Conservation (phyloP, 2,329 filamentous ascomycete genomes). For the Teratosphaeria viscida region DNA sequence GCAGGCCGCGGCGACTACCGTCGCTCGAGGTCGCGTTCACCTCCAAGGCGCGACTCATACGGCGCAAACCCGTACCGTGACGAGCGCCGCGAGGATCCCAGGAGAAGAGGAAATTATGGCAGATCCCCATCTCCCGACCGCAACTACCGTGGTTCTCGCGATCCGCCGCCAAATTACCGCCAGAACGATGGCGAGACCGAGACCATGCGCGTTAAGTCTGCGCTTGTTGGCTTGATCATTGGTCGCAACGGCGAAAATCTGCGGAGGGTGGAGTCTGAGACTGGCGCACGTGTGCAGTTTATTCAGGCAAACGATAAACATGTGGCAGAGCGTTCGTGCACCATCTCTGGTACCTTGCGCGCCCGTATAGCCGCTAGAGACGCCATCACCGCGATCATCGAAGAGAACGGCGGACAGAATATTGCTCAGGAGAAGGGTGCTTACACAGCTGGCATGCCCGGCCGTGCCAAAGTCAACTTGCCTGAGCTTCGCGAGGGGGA, state of each 20-base stretch:
- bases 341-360: conserved; percentile 64
- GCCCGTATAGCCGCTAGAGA: conserved; percentile 68
- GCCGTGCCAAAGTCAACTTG: conserved; percentile 26
- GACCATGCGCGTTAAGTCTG: conserved; percentile 76
- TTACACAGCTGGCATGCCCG: conserved; percentile 26
- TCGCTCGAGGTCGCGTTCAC: conserved; percentile 56
- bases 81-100: conserved; percentile 63
- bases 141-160: conserved; percentile 16
- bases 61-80: conserved; percentile 65
- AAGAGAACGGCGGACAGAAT: conserved; percentile 61
- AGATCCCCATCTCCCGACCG: conserved; percentile 60
- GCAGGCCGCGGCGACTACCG: conserved; percentile 46
- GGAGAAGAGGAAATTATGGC: conserved; percentile 45
- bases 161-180: conserved; percentile 12
- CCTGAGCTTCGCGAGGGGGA: conserved; percentile 63
- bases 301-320: conserved; percentile 62
- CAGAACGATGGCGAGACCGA: conserved; percentile 60
- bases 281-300: conserved; percentile 77
- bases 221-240: conserved; percentile 80
- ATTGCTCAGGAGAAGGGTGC: conserved; percentile 24
- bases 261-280: conserved; percentile 72
- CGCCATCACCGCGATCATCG: conserved; percentile 79
- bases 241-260: conserved; percentile 84
- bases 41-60: conserved; percentile 56
- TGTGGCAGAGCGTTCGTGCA: conserved; percentile 69